Percentiles rank a stretch among this genome's conserved stretches.
phyloP scores from a whole-genome alignment of 371 early-diverging fungal genomes.

The Vairimorpha apis region DNA sequence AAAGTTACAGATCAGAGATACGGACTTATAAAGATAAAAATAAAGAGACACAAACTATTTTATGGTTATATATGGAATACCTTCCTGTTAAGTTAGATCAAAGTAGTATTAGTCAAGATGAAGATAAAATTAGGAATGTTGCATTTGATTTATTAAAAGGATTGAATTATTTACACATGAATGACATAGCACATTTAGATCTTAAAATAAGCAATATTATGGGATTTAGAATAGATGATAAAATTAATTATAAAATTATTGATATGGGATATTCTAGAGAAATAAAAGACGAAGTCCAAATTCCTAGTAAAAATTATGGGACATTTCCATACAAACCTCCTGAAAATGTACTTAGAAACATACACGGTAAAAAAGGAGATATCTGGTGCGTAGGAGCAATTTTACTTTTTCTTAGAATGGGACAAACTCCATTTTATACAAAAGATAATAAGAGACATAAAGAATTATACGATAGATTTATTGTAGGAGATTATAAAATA shows the following conservation, averaged over 20 bases:
- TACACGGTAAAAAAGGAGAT: conserved; percentile 61
- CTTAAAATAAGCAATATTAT: conserved; percentile 64
- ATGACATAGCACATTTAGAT: conserved; percentile 62
- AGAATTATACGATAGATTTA: conserved; percentile 50
- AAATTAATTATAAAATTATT: conserved; percentile 61
- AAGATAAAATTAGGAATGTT: conserved; percentile 58
- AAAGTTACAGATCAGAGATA: conserved; percentile 51
- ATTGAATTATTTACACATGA: conserved; percentile 57
- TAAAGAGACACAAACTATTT: conserved; percentile 52
- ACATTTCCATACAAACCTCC: conserved; percentile 65
- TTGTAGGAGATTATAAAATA: conserved; percentile 43
- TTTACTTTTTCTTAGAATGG: conserved; percentile 51
- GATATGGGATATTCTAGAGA: conserved; percentile 63
- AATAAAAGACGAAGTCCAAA: conserved; percentile 37
- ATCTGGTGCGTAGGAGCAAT: conserved; percentile 63
- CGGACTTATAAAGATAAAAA: conserved; percentile 25
- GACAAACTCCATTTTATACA: conserved; percentile 54
- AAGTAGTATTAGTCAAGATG: conserved; percentile 50
- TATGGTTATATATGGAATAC: conserved; percentile 63
- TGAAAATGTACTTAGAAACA: conserved; percentile 57
- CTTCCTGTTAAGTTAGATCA: conserved; percentile 51
- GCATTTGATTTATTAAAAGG: conserved; percentile 55
- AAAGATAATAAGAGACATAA: conserved; percentile 45
- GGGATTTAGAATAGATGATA: conserved; percentile 46
- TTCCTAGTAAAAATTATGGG: conserved; percentile 61